Evolutionary conservation across 2,329 filamentous ascomycete species (phyloP).

Genomic region (Xylaria sp.): DNA sequence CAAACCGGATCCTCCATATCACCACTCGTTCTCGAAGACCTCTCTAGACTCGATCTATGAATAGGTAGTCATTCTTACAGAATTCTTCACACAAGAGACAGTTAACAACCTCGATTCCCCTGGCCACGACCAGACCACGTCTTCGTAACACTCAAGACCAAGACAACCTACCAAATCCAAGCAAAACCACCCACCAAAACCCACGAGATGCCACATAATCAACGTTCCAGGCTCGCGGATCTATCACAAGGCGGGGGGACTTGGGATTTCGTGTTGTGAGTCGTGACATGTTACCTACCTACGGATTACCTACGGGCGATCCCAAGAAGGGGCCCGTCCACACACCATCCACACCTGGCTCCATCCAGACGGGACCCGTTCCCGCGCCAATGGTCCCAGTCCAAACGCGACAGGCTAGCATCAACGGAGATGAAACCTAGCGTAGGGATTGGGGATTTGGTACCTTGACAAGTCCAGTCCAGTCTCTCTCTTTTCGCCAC

Average conservation of each 20-base stretch:
- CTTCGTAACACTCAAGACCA: background rate
- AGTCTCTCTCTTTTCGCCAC: background rate
- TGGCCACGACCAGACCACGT: background rate
- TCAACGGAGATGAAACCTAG: background rate
- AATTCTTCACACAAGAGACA: no score
- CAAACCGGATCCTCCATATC: no score
- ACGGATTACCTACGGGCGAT: slow-evolving; percentile 1
- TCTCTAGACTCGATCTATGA: no score
- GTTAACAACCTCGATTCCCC: background rate
- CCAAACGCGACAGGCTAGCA: background rate
- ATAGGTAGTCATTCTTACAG: no score
- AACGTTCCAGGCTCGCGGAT: background rate
- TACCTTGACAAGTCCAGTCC: no score
- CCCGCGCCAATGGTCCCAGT: slow-evolving; percentile 4
- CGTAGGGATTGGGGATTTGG: no score
- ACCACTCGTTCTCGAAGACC: no score
- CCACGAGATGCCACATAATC: background rate
- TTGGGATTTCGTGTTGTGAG: background rate
- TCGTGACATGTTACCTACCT: background rate
- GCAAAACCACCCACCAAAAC: background rate
- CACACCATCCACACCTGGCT: slow-evolving; percentile 1
- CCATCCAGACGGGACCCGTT: slow-evolving; percentile 7
- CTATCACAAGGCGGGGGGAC: background rate
- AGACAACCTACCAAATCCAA: background rate
- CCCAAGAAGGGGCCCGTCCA: background rate